Evolutionary conservation across 257 asterid species (phyloP).

Genomic region (Knoxia roxburghii): DNA sequence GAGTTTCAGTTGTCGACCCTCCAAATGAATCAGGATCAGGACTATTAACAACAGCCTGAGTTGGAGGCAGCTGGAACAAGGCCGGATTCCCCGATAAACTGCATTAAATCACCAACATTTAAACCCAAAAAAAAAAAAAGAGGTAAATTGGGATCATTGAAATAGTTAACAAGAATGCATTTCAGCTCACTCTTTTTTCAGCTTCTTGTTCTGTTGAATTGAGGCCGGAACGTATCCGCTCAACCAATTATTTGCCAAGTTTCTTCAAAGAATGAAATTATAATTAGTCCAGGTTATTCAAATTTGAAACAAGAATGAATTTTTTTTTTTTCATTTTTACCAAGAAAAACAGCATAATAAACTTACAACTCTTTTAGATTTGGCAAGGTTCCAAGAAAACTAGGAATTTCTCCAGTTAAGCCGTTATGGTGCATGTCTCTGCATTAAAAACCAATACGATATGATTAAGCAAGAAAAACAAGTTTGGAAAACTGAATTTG

Average conservation of each 20-base stretch:
- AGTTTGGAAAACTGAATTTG: background rate
- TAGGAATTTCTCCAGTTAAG: conserved; percentile 35
- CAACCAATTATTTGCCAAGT: conserved; percentile 33
- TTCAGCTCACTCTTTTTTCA: conserved; percentile 25
- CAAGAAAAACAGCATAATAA: background rate
- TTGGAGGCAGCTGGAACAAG: background rate
- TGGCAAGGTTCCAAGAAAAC: conserved; percentile 38
- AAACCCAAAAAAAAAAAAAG: background rate
- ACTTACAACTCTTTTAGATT: conserved; percentile 42
- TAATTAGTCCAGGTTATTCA: background rate
- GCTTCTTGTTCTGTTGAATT: conserved; percentile 33
- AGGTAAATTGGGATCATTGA: background rate
- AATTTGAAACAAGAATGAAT: background rate
- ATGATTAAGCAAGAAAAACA: background rate
- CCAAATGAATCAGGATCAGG: conserved; percentile 2
- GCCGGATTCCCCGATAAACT: conserved; percentile 8
- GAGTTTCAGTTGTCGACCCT: background rate
- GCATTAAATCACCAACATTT: too few species aligned
- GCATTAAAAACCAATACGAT: conserved; percentile 13
- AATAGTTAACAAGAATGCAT: background rate
- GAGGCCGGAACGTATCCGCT: conserved; percentile 38
- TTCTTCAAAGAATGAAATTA: conserved; percentile 18
- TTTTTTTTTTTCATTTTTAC: too few species aligned
- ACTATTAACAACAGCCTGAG: background rate
- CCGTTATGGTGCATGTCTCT: conserved; percentile 33